These are phyloP conservation scores for Metschnikowia drakensbergensis DNA, from an alignment of 805 yeast genomes.

Conservation along the genomic window DNA sequence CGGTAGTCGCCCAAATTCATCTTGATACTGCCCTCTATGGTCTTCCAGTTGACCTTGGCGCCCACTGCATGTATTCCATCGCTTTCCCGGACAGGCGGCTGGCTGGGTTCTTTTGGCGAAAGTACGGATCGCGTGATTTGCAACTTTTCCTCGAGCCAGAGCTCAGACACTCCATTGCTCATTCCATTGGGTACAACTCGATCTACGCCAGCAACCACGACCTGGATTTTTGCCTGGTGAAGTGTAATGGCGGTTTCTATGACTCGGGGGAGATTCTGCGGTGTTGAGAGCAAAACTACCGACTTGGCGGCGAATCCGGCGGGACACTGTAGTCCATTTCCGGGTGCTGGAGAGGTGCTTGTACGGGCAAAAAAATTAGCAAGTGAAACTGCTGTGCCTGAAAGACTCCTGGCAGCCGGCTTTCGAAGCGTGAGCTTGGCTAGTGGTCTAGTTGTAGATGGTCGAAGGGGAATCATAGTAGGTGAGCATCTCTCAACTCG, in stretches of 20 bases:
- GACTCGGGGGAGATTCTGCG: conserved; percentile 27
- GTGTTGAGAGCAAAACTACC: conserved; percentile 35
- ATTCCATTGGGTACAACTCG: conserved; percentile 30
- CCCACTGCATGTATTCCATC: conserved; percentile 35
- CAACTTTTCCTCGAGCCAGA: conserved; percentile 34
- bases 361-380: conserved; percentile 16
- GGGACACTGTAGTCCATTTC: conserved; percentile 5
- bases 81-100: conserved; percentile 24
- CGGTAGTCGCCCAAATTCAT: conserved; percentile 16
- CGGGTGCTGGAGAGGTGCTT: conserved; percentile 10
- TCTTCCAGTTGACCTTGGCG: conserved; percentile 39
- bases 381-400: neutral
- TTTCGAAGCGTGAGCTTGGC: neutral
- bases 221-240: conserved; percentile 27
- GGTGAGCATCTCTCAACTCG: neutral
- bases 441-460: neutral
- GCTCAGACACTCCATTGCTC: conserved; percentile 35
- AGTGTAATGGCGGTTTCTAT: conserved; percentile 29
- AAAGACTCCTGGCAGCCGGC: neutral
- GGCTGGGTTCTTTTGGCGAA: conserved; percentile 24
- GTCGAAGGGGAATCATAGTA: neutral
- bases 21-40: conserved; percentile 23
- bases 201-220: conserved; percentile 41
- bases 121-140: conserved; percentile 18
- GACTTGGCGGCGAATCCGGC: conserved; percentile 24